A percentile compares a stretch with the other conserved stretches of the same genome.
These are phyloP conservation scores for Zhuliangozyma parablackwelliae DNA, from an alignment of 1,139 yeast genomes.

Conservation along the genomic window DNA sequence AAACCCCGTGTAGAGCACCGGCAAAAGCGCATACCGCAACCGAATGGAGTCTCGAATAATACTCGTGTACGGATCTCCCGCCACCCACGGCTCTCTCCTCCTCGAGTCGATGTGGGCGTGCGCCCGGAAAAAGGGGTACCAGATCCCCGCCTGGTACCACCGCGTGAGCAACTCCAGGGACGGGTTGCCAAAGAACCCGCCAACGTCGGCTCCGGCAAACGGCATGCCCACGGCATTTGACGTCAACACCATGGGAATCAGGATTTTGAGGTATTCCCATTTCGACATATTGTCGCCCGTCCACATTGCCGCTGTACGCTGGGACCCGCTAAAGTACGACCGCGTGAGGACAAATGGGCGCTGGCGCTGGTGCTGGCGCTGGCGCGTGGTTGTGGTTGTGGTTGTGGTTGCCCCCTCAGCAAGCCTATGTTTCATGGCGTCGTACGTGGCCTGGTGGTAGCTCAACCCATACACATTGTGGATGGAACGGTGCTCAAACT, in stretches of 20 bases:
- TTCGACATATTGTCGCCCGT: slow-evolving; percentile 93
- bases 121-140: slow-evolving; percentile 94
- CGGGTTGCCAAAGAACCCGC: slow-evolving; percentile 94
- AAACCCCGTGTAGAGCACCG: slow-evolving; percentile 80
- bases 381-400: too few relatives aligned
- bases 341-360: slow-evolving; percentile 92
- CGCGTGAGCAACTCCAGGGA: slow-evolving; percentile 71
- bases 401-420: slow-evolving; percentile 18
- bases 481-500: slow-evolving; percentile 85
- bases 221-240: slow-evolving; percentile 85
- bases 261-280: slow-evolving; percentile 80
- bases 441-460: slow-evolving; percentile 74
- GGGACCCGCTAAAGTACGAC: slow-evolving; percentile 86
- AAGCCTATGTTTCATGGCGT: slow-evolving; percentile 53
- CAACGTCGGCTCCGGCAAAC: slow-evolving; percentile 94
- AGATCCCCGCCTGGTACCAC: slow-evolving; percentile 95
- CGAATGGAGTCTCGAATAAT: slow-evolving; percentile 65
- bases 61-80: slow-evolving; percentile 70
- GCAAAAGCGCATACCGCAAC: slow-evolving; percentile 71
- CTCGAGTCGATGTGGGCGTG: slow-evolving; percentile 94
- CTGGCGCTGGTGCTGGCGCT: too few relatives aligned
- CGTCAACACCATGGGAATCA: slow-evolving; percentile 85
- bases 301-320: slow-evolving; percentile 92
- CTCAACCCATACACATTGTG: slow-evolving; percentile 83
- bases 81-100: slow-evolving; percentile 89